Evolutionary conservation across 2,329 filamentous ascomycete species (phyloP).

Genomic region (Monosporascus sp.): DNA sequence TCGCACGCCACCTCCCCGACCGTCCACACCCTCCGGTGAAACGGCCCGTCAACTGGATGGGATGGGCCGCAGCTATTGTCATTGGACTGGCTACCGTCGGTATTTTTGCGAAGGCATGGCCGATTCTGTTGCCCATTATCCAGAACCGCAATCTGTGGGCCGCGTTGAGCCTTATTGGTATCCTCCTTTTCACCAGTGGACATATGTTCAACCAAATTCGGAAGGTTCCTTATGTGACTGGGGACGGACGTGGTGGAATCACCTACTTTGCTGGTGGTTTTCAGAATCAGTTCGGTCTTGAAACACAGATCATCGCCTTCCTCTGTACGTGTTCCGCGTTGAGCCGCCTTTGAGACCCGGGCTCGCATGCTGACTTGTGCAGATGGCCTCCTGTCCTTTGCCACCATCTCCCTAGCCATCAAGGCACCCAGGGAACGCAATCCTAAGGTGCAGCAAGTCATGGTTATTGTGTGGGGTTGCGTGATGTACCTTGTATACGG

Average conservation of each 20-base stretch:
- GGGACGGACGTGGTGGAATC: slow-evolving; percentile 79
- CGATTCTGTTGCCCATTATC: slow-evolving; percentile 74
- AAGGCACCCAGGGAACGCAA: slow-evolving; percentile 89
- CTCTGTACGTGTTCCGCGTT: slow-evolving; percentile 66
- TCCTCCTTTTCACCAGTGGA: slow-evolving; percentile 89
- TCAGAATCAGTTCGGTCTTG: slow-evolving; percentile 87
- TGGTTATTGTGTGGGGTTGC: slow-evolving; percentile 73
- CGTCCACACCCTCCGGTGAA: slow-evolving; percentile 72
- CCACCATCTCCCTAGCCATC: slow-evolving; percentile 82
- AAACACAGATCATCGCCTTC: slow-evolving; percentile 91
- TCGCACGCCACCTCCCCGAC: slow-evolving; percentile 72
- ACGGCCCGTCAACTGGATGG: slow-evolving; percentile 83
- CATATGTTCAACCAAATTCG: slow-evolving; percentile 99
- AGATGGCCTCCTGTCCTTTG: slow-evolving; percentile 75
- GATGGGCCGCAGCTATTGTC: slow-evolving; percentile 63
- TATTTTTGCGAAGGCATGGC: slow-evolving; percentile 64
- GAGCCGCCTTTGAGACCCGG: background rate
- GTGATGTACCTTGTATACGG: slow-evolving; percentile 83
- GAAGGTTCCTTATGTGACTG: slow-evolving; percentile 86
- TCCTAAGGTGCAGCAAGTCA: slow-evolving; percentile 70
- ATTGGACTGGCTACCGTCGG: slow-evolving; percentile 67
- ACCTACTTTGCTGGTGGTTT: slow-evolving; percentile 90
- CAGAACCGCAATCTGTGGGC: slow-evolving; percentile 95
- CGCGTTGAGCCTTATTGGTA: slow-evolving; percentile 77
- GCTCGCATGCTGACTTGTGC: slow-evolving; percentile 16